Evolutionary conservation across 2,329 filamentous ascomycete species (phyloP), one percentile per base, ranked within the genome.

Genomic region (Talaromyces sp.): DNA sequence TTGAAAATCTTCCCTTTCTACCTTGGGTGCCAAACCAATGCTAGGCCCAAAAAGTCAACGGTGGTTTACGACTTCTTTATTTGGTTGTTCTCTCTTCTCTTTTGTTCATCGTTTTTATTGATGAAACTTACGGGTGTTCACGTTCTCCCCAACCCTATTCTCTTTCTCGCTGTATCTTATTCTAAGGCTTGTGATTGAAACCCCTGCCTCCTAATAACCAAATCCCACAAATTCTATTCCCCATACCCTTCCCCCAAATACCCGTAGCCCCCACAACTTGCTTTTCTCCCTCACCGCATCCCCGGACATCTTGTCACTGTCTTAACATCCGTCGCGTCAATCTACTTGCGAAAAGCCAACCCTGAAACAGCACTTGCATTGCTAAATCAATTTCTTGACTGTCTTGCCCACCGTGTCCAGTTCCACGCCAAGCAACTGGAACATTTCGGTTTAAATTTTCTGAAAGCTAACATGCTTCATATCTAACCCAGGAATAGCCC

Each of bases 381-480:
- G 22, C 17, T 13, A 33, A 49, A 32, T 2, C 24, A 22, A 40
- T 14, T 16, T 27, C 45, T 29, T 22, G 37, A n/a, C 19, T 40
- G 20, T 47, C 17, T 30, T 13, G 30, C n/a, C 27, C 22, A 29
- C 24, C 16, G n/a, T n/a, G n/a, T n/a, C 9, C 19, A 14, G 22
- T 19, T 46, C 19, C 27, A 46, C 13, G 24, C 11, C 22, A 36
- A 47, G 10, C 22, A 16, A 40, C 16, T 32, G n/a, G 13, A 8
- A 8, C 19, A 11, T 2, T 29, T 33, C 33, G 24, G 22, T 46
- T 37, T 55, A 67, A 47, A 69, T 36, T 49, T 69, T 66, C 58
- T 67, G 55, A 49, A 78, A 75, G 52, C 61, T 70, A 49, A 76
- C 74, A 70, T 79, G 76, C 47, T 70, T 72, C 73, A 81, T 73